Evolutionary conservation across 2,329 filamentous ascomycete genomes (phyloP).

Genomic region (Mycosphaerella sp.): DNA sequence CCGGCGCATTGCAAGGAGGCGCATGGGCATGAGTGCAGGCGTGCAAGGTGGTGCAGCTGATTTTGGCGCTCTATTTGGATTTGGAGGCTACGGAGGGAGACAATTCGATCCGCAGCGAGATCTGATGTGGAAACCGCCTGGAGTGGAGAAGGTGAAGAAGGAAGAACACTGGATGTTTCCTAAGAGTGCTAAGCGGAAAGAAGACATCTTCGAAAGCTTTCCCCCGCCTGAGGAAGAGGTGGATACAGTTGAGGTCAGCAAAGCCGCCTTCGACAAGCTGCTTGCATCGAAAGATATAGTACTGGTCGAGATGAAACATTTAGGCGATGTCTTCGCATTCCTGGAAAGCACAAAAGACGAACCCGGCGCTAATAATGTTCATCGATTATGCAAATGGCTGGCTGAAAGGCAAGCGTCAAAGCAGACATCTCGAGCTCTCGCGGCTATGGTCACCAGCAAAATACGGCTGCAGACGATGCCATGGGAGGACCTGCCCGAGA

Average conservation of each 20-base stretch:
- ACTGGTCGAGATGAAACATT: not conserved
- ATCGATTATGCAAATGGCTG: slow-evolving; percentile 23
- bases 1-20: slow-evolving; percentile 49
- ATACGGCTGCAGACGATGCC: slow-evolving; percentile 17
- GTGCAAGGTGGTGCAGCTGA: slow-evolving; percentile 21
- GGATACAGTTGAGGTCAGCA: slow-evolving; percentile 20
- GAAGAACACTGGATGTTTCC: slow-evolving; percentile 18
- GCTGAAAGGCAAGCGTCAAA: not conserved
- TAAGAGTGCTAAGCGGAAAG: slow-evolving; percentile 6
- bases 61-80: slow-evolving; percentile 30
- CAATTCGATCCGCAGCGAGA: slow-evolving; percentile 19
- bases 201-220: slow-evolving; percentile 13
- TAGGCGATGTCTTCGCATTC: slow-evolving; percentile 21
- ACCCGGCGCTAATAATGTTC: slow-evolving; percentile 22
- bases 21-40: slow-evolving; percentile 41
- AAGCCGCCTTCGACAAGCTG: slow-evolving; percentile 20
- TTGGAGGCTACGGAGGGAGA: slow-evolving; percentile 16
- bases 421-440: not conserved
- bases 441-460: slow-evolving; percentile 20
- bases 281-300: slow-evolving; percentile 7
- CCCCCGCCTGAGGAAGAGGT: slow-evolving; percentile 8
- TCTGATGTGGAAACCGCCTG: slow-evolving; percentile 27
- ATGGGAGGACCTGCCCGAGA: slow-evolving; percentile 4
- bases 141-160: slow-evolving; percentile 11
- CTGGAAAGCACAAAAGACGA: slow-evolving; percentile 24